Evolutionary conservation across 306 rosid genomes (phyloP), one percentile per base, ranked within the genome.

Genomic region (Cyclanthera cordifolia): DNA sequence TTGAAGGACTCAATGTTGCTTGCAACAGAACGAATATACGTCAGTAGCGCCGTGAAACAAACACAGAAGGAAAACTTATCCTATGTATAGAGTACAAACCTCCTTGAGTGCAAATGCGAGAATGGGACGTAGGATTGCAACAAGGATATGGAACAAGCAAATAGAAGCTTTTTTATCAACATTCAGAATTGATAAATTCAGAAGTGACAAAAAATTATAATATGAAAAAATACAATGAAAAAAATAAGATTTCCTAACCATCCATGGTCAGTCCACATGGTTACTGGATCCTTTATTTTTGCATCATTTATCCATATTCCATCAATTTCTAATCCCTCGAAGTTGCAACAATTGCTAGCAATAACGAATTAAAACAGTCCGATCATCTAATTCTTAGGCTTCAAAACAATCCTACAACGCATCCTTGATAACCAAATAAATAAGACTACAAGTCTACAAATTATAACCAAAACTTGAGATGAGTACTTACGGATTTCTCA

Each of bases 401-500:
- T 15, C 43, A 25, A 17, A 45, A 54, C 66, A 17, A 47, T 19
- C 16, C 5, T 0, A 17, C n/a, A n/a, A n/a, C 8, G 21, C 37
- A 50, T 23, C 10, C 5, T 28, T 3, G 32, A 5, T 13, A 53
- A 1, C 12, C 1, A 14, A 45, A 28, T 23, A 3, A 8, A 24
- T 25, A 53, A 15, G 8, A 11, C 3, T 4, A 23, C 24, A 53
- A 58, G n/a, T n/a, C n/a, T n/a, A n/a, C n/a, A n/a, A n/a, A 6
- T 13, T 21, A 20, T 2, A 25, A 32, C 30, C 19, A 1, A 1
- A 50, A 34, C 34, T 14, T n/a, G 14, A 41, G 15, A 19, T 21
- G 9, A 17, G 37, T 19, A 74, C 95, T 87, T 75, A 91, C 97
- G 20, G 97, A 60, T 89, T 89, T 92, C 84, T 92, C 98, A 67